Percentiles rank a stretch among this genome's conserved stretches.
These are phyloP conservation scores for Waitea zeae DNA, from an alignment of 1,284 basidiomycete species.

Conservation along the genomic window DNA sequence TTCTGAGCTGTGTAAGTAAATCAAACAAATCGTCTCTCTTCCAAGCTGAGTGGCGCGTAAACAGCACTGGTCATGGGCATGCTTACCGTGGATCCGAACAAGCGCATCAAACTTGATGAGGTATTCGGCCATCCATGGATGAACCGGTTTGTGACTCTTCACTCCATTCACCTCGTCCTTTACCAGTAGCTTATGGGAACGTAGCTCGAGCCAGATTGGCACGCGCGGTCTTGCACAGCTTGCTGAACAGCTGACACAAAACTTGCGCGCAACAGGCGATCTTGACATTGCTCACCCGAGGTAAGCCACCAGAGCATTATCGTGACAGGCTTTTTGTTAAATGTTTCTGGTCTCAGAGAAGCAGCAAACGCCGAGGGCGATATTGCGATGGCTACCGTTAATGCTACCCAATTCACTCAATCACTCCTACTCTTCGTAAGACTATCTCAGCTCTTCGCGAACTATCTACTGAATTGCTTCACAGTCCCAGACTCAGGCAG, in stretches of 20 bases:
- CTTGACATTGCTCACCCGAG: slow-evolving; percentile 34
- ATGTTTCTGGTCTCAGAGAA: too few relatives aligned
- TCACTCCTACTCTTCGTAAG: slow-evolving; percentile 41
- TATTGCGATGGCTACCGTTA: slow-evolving; percentile 29
- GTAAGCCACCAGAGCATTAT: slow-evolving; percentile 8
- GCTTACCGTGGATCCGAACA: slow-evolving; percentile 54
- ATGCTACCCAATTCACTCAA: slow-evolving; percentile 39
- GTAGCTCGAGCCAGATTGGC: slow-evolving; percentile 56
- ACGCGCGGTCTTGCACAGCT: slow-evolving; percentile 30
- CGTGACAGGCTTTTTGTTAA: too few relatives aligned
- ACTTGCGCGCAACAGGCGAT: slow-evolving; percentile 50
- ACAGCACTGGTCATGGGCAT: slow-evolving; percentile 63
- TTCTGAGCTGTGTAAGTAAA: slow-evolving; percentile 38
- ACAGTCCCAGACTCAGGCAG: slow-evolving; percentile 62
- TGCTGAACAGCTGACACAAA: slow-evolving; percentile 53
- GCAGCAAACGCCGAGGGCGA: slow-evolving; percentile 33
- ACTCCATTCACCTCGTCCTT: not conserved
- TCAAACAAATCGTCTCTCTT: not conserved
- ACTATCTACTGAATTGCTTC: slow-evolving; percentile 3
- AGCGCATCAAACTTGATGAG: slow-evolving; percentile 56
- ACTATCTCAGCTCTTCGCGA: not conserved
- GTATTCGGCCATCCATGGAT: slow-evolving; percentile 70
- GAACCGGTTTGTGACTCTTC: slow-evolving; percentile 28
- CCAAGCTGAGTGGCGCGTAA: too few relatives aligned
- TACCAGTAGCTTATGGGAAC: too few relatives aligned